A percentile compares a stretch with the other conserved stretches of the same genome.
phyloP scores from a whole-genome alignment of 495 filamentous ascomycete genomes.

The Bryoglossum gracile region DNA sequence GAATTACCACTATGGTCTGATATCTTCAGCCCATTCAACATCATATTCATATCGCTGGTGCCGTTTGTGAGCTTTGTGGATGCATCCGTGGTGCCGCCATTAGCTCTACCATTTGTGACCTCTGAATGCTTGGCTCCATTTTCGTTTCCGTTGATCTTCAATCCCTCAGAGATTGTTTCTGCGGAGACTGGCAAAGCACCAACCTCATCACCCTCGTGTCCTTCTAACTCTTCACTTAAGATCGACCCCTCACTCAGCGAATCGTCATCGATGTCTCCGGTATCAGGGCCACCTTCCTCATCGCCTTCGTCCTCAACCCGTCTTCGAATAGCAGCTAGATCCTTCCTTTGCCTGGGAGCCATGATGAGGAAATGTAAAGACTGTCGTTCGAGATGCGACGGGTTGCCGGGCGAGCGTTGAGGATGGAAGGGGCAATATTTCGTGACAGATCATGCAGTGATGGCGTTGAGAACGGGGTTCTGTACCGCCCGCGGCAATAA shows the following conservation, averaged over 20 bases:
- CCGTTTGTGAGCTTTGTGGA: slow-evolving; percentile 20
- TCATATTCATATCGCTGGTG: slow-evolving; percentile 73
- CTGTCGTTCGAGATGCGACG: slow-evolving; percentile 23
- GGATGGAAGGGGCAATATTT: slow-evolving; percentile 23
- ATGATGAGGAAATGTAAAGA: slow-evolving; percentile 36
- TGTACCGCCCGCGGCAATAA: slow-evolving; percentile 28
- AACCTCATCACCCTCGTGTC: slow-evolving; percentile 61
- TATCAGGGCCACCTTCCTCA: slow-evolving; percentile 60
- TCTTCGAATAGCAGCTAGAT: slow-evolving; percentile 68
- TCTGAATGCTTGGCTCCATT: slow-evolving; percentile 8
- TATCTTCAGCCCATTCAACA: slow-evolving; percentile 78
- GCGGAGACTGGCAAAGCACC: slow-evolving; percentile 52
- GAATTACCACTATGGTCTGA: slow-evolving; percentile 40
- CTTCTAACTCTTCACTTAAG: slow-evolving; percentile 53
- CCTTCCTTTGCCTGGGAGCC: slow-evolving; percentile 58
- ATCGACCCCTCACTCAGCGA: slow-evolving; percentile 75
- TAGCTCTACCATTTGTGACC: slow-evolving; percentile 12
- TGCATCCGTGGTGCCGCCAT: slow-evolving; percentile 17
- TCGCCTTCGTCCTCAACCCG: slow-evolving; percentile 75
- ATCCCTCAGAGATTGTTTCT: slow-evolving; percentile 32
- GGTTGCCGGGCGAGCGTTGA: slow-evolving; percentile 23
- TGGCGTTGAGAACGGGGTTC: slow-evolving; percentile 20
- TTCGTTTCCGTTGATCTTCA: slow-evolving; percentile 21
- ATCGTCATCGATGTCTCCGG: slow-evolving; percentile 67
- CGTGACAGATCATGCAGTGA: slow-evolving; percentile 27